These are phyloP conservation scores for Physaria fendleri DNA, from an alignment of 345 rosid genomes.

Conservation along the genomic window DNA sequence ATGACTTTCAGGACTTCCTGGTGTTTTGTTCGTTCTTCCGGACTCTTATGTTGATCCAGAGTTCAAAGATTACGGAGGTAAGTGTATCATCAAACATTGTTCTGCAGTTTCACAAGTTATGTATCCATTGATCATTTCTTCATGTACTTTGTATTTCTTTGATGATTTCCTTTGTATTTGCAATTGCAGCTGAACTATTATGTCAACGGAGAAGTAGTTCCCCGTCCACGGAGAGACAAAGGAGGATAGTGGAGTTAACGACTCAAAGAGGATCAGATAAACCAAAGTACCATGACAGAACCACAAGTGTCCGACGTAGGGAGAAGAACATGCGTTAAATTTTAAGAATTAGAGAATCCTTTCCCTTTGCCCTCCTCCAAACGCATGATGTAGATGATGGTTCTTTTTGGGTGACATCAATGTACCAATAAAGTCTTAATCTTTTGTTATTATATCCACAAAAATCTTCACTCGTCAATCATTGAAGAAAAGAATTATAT, in stretches of 20 bases:
- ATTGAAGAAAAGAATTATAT: background rate
- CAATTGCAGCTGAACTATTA: constrained; percentile 72
- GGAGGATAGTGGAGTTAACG: constrained; percentile 67
- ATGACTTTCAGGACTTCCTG: constrained; percentile 40
- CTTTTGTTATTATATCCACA: background rate
- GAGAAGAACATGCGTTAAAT: constrained; percentile 49
- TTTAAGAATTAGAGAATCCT: background rate
- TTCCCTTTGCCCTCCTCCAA: background rate
- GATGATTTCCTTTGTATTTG: background rate
- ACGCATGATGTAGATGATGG: constrained; percentile 8
- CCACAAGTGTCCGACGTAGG: constrained; percentile 69
- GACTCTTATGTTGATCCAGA: constrained; percentile 92
- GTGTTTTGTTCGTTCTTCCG: constrained; percentile 81
- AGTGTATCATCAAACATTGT: constrained; percentile 10
- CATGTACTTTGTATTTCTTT: background rate
- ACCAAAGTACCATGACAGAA: constrained; percentile 54
- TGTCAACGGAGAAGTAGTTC: constrained; percentile 89
- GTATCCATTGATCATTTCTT: background rate
- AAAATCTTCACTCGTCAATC: background rate
- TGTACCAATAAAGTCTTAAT: background rate
- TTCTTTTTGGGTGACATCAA: background rate
- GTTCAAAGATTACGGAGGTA: constrained; percentile 87
- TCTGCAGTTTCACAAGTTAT: background rate
- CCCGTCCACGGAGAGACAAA: constrained; percentile 86
- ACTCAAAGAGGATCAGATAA: constrained; percentile 79